Evolutionary conservation across 345 rosid genomes (phyloP).

Genomic region (Excoecaria agallocha): DNA sequence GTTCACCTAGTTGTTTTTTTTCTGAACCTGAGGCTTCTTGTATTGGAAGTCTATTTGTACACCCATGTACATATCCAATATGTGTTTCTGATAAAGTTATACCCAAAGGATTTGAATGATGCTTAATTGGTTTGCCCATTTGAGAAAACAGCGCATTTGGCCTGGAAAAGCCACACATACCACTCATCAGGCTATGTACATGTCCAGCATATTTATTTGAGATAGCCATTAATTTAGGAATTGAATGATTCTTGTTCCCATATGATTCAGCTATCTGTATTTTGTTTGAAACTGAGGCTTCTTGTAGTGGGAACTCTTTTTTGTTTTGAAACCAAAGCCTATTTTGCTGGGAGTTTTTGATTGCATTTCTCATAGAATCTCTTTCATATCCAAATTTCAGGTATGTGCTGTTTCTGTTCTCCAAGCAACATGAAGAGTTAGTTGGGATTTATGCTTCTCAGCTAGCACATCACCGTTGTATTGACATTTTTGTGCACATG

Average conservation of each 20-base stretch:
- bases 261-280: background rate
- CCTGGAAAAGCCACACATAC: background rate
- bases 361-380: constrained; percentile 14
- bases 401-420: constrained; percentile 91
- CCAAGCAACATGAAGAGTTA: constrained; percentile 92
- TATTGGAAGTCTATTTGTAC: background rate
- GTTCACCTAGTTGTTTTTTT: background rate
- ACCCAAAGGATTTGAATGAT: background rate
- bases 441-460: constrained; percentile 98
- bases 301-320: background rate
- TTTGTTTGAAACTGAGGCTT: constrained; percentile 2
- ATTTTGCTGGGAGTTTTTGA: background rate
- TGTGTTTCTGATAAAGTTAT: too few relatives aligned
- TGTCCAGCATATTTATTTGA: background rate
- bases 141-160: background rate
- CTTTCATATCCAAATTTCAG: constrained; percentile 47
- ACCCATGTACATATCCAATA: too few relatives aligned
- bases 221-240: background rate
- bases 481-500: constrained; percentile 97
- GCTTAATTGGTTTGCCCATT: background rate
- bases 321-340: background rate
- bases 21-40: constrained; percentile 1
- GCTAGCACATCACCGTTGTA: constrained; percentile 87
- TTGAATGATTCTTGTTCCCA: background rate
- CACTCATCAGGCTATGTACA: background rate